These are phyloP conservation scores for Aureobasidium sp. DNA, from an alignment of 2,329 filamentous ascomycete species.

Conservation along the genomic window DNA sequence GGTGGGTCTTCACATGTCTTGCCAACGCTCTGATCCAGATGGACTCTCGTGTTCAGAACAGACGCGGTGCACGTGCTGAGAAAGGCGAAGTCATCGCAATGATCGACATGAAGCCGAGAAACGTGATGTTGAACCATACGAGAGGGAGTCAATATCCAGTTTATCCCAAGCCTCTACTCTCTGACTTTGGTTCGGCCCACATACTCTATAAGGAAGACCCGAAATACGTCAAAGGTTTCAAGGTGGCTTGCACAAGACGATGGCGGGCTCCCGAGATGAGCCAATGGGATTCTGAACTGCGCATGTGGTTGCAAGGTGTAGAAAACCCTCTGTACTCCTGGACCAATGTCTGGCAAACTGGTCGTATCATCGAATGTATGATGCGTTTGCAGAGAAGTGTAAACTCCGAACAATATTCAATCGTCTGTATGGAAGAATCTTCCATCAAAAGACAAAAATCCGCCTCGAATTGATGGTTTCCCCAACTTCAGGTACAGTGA, in stretches of 20 bases:
- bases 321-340: background rate
- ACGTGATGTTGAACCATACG: background rate
- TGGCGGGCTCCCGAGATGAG: too few relatives aligned
- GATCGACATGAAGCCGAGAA: background rate
- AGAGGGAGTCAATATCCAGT: background rate
- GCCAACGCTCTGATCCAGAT: background rate
- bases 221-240: too few relatives aligned
- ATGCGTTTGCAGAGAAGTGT: background rate
- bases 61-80: background rate
- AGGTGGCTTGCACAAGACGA: too few relatives aligned
- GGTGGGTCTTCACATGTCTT: background rate
- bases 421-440: background rate
- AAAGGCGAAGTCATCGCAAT: background rate
- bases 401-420: background rate
- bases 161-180: background rate
- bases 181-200: background rate
- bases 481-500: background rate
- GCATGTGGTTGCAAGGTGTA: background rate
- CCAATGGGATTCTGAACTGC: too few relatives aligned
- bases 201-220: background rate
- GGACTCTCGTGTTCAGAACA: background rate
- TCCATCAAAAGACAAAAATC: background rate
- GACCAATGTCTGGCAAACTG: slow-evolving; percentile 1
- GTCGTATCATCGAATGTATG: background rate
- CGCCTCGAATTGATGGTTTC: background rate